Conservation (phyloP, 2,329 filamentous ascomycete genomes). For the Blastomyces silverae region DNA sequence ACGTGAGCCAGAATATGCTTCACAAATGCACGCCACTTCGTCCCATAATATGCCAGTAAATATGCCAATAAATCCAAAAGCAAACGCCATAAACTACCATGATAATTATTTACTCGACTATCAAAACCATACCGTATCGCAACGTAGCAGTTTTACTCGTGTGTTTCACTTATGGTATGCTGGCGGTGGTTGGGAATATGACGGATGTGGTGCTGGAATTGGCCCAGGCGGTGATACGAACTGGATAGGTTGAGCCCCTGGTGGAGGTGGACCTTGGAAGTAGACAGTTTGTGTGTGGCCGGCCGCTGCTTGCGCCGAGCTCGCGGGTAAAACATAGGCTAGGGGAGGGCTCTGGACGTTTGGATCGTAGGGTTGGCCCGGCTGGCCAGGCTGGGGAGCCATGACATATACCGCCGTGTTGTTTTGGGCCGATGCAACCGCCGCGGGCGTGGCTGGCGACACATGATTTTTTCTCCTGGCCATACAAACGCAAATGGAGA, state of each 20-base stretch:
- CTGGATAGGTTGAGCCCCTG: neutral
- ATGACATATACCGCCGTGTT: constrained; percentile 8
- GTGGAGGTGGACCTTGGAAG: constrained; percentile 10
- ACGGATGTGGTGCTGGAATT: neutral
- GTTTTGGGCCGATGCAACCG: neutral
- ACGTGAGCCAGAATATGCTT: neutral
- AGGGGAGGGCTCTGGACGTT: neutral
- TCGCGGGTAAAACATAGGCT: neutral
- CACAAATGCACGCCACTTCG: neutral
- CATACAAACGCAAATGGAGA: too few relatives aligned
- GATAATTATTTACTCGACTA: neutral
- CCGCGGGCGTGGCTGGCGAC: neutral
- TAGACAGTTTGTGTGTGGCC: constrained; percentile 5
- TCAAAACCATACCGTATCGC: neutral
- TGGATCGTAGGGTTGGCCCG: too few relatives aligned
- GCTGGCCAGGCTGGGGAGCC: neutral
- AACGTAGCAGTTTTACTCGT: neutral
- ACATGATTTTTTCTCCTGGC: neutral
- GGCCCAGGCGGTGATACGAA: neutral
- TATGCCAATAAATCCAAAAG: neutral
- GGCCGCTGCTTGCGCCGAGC: neutral
- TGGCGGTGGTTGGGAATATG: constrained; percentile 6
- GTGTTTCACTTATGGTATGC: constrained; percentile 6
- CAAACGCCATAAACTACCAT: neutral
- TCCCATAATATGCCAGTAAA: neutral